A percentile compares a stretch with the other conserved stretches of the same genome.
Evolutionary conservation across 345 rosid species (phyloP).

Genomic region (Salix koriyanagi): DNA sequence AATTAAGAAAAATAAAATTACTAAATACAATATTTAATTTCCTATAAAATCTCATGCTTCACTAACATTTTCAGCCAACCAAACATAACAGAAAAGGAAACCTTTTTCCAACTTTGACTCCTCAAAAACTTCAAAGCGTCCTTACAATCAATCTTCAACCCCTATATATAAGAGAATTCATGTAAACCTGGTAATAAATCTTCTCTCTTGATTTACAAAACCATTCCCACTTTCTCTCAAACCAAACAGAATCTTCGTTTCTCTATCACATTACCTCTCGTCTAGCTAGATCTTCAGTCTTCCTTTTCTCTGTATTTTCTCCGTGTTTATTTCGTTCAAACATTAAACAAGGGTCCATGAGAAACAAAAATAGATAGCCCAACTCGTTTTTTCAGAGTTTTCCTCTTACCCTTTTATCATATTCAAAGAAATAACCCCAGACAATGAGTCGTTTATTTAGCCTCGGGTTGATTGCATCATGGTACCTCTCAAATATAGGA

Average conservation of each 20-base stretch:
- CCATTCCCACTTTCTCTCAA: neutral
- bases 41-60: no score
- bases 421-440: neutral
- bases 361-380: neutral
- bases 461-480: slow-evolving; percentile 10
- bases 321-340: neutral
- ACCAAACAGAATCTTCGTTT: neutral
- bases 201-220: neutral
- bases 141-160: neutral
- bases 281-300: slow-evolving; percentile 7
- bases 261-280: neutral
- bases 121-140: neutral
- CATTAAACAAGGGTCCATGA: neutral
- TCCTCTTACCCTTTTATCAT: neutral
- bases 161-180: neutral
- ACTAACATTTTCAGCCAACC: neutral
- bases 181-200: neutral
- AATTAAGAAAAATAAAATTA: no score
- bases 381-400: neutral
- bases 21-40: no score
- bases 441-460: slow-evolving; percentile 16
- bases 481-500: slow-evolving; percentile 38
- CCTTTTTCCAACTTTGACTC: slow-evolving; percentile 20
- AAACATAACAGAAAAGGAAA: slow-evolving; percentile 4
- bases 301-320: neutral